A percentile compares a stretch with the other conserved stretches of the same genome.
These are phyloP conservation scores for Peronospora belbahrii DNA, from an alignment of 352 stramenopile species.

Conservation along the genomic window DNA sequence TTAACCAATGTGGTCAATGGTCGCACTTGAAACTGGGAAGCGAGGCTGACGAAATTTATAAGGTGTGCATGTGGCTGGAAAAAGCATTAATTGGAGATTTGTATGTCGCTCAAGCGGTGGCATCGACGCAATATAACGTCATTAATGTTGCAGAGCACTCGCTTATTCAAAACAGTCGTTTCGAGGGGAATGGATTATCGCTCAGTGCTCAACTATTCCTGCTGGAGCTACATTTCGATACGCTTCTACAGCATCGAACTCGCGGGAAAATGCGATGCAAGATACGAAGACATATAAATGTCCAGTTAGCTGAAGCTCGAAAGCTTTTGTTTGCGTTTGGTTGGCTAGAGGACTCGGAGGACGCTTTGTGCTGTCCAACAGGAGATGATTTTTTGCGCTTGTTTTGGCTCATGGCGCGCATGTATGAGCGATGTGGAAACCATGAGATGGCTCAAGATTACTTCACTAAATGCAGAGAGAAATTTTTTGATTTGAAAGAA, in stretches of 20 bases:
- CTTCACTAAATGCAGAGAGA: constrained; percentile 46
- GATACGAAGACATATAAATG: constrained; percentile 17
- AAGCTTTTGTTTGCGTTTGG: constrained; percentile 40
- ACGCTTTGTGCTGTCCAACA: neutral
- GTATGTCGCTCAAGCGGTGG: constrained; percentile 8
- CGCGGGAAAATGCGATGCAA: constrained; percentile 18
- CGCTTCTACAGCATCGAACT: constrained; percentile 24
- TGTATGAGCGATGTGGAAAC: constrained; percentile 40
- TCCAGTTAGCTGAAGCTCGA: constrained; percentile 24
- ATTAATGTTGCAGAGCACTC: constrained; percentile 19
- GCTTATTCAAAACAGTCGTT: constrained; percentile 16
- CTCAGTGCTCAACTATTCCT: constrained; percentile 41
- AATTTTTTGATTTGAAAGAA: constrained; percentile 9
- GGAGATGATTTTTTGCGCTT: constrained; percentile 27
- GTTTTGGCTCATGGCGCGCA: constrained; percentile 49
- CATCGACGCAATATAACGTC: constrained; percentile 1
- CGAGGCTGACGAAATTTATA: constrained; percentile 30
- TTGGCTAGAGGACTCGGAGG: constrained; percentile 28
- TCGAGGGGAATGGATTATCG: constrained; percentile 28
- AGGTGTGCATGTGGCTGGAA: constrained; percentile 50
- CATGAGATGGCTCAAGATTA: constrained; percentile 41
- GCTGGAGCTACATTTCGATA: constrained; percentile 53
- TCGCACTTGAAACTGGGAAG: constrained; percentile 30
- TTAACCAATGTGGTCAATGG: constrained; percentile 64
- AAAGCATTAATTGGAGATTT: constrained; percentile 36